Evolutionary conservation across 345 rosid genomes (phyloP).

Genomic region (Camelina sativa): DNA sequence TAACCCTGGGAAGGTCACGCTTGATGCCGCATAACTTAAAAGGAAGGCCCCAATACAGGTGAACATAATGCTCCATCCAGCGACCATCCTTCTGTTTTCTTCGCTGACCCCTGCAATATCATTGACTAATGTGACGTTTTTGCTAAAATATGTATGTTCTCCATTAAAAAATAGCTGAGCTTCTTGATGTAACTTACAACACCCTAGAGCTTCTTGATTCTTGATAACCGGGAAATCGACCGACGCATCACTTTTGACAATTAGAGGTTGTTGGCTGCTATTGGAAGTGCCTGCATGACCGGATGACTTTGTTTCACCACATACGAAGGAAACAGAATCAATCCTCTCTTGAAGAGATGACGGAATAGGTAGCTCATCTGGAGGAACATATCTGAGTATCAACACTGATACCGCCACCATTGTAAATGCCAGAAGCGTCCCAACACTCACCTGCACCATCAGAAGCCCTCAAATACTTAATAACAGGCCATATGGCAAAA

Average conservation of each 20-base stretch:
- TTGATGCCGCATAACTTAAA: conserved; percentile 77
- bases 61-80: conserved; percentile 92
- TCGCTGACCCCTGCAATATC: conserved; percentile 57
- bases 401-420: conserved; percentile 94
- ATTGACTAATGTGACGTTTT: conserved; percentile 1
- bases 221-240: conserved; percentile 50
- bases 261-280: conserved; percentile 54
- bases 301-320: conserved; percentile 32
- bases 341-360: conserved; percentile 78
- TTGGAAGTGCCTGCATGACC: conserved; percentile 44
- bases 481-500: background rate
- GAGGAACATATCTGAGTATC: conserved; percentile 93
- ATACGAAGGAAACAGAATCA: conserved; percentile 59
- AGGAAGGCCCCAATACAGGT: conserved; percentile 73
- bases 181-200: conserved; percentile 51
- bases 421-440: conserved; percentile 96
- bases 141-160: conserved; percentile 20
- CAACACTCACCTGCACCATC: conserved; percentile 87
- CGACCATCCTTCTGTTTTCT: conserved; percentile 68
- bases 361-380: conserved; percentile 85
- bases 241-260: conserved; percentile 41
- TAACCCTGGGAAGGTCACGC: conserved; percentile 71
- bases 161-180: background rate
- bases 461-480: conserved; percentile 24
- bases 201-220: conserved; percentile 58